phyloP scores from a whole-genome alignment of 768 basidiomycete genomes.

The Pholiota microspora region DNA sequence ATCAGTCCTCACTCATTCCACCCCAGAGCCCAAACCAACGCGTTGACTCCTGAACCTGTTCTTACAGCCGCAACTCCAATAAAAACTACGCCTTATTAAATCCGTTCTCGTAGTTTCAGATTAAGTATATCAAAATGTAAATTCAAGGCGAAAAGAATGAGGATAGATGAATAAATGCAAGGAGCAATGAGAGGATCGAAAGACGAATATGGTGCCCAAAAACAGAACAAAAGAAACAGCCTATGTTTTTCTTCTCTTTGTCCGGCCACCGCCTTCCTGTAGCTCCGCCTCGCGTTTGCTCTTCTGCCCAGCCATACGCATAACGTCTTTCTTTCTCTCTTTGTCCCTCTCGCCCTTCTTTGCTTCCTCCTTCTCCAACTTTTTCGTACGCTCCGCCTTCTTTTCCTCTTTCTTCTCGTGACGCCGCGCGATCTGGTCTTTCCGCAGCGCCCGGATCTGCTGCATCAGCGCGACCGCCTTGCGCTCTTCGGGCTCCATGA shows the following conservation, averaged over 20 bases:
- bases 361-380: constrained; percentile 66
- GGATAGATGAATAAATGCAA: background rate
- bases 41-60: too few species aligned
- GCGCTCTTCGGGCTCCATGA: constrained; percentile 95
- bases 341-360: constrained; percentile 65
- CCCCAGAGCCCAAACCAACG: too few species aligned
- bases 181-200: too few species aligned
- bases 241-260: constrained; percentile 51
- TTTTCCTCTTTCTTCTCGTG: constrained; percentile 87
- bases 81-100: too few species aligned
- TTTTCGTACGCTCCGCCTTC: constrained; percentile 66
- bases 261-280: constrained; percentile 50
- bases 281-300: constrained; percentile 61
- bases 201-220: background rate
- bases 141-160: too few species aligned
- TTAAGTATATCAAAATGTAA: too few species aligned
- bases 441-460: constrained; percentile 89
- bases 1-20: too few species aligned
- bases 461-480: constrained; percentile 88
- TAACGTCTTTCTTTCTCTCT: constrained; percentile 74
- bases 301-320: constrained; percentile 71
- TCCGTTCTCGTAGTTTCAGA: too few species aligned
- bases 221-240: background rate
- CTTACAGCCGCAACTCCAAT: too few species aligned
- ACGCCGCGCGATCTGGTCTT: constrained; percentile 78